A percentile compares a stretch with the other conserved stretches of the same genome.
Evolutionary conservation across 1,284 basidiomycete genomes (phyloP).

Genomic region (Apiotrichum gamsii): DNA sequence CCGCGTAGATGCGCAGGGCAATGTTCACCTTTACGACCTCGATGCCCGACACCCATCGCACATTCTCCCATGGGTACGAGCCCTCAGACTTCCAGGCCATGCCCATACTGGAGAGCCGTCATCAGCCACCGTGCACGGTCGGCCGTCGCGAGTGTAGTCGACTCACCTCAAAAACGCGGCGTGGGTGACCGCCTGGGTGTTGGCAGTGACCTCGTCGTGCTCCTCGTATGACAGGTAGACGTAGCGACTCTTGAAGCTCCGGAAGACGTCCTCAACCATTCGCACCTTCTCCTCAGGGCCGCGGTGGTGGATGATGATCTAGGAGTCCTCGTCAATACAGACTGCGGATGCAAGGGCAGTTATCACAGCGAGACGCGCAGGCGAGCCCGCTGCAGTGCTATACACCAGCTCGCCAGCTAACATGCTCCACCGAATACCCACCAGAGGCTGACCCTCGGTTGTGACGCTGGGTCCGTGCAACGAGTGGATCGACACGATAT

Average conservation of each 20-base stretch:
- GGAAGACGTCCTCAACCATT: constrained; percentile 77
- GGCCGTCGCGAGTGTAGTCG: background rate
- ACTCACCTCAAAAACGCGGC: constrained; percentile 88
- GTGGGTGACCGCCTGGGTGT: constrained; percentile 96
- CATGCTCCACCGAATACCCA: constrained; percentile 48
- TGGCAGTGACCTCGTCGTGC: constrained; percentile 92
- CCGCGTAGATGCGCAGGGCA: constrained; percentile 89
- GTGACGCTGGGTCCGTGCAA: constrained; percentile 90
- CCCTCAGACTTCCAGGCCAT: constrained; percentile 80
- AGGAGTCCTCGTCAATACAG: background rate
- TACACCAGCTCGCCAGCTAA: too few species aligned
- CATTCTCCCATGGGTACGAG: constrained; percentile 90
- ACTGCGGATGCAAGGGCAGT: too few species aligned
- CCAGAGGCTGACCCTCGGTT: constrained; percentile 85
- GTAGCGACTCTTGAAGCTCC: constrained; percentile 74
- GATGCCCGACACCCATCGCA: constrained; percentile 91
- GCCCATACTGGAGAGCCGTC: constrained; percentile 68
- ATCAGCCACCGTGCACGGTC: background rate
- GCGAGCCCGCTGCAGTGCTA: too few species aligned
- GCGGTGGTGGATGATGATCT: constrained; percentile 87
- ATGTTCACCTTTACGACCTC: constrained; percentile 99
- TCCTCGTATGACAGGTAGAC: constrained; percentile 93
- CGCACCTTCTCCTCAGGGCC: constrained; percentile 66
- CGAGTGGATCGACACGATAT: constrained; percentile 90
- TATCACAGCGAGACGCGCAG: too few species aligned